Evolutionary conservation across 2,329 filamentous ascomycete species (phyloP).

Genomic region (Dryadomyces sulphureus): DNA sequence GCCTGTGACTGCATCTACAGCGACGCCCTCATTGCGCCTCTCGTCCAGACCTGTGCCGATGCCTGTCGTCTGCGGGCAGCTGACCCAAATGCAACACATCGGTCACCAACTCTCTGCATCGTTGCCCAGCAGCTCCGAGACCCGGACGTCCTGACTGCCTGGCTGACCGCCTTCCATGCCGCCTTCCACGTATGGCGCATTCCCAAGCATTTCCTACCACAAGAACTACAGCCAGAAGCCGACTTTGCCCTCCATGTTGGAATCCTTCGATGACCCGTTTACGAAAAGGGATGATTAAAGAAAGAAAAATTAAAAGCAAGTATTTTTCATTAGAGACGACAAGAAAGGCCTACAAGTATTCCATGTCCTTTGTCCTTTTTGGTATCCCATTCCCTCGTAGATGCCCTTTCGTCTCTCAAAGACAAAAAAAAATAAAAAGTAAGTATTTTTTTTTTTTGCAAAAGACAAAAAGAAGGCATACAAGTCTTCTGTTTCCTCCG

Average conservation of each 20-base stretch:
- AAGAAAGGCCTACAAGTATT: no score
- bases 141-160: slow-evolving; percentile 70
- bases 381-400: no score
- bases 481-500: no score
- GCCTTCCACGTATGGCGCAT: slow-evolving; percentile 66
- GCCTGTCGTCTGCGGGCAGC: slow-evolving; percentile 44
- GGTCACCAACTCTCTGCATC: slow-evolving; percentile 51
- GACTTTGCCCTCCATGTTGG: slow-evolving; percentile 79
- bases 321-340: no score
- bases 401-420: no score
- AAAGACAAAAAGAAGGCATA: no score
- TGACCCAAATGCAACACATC: not conserved
- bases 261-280: slow-evolving; percentile 35
- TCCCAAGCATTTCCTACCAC: slow-evolving; percentile 44
- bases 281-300: no score
- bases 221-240: slow-evolving; percentile 43
- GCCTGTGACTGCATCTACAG: slow-evolving; percentile 96
- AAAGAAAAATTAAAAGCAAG: no score
- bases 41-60: slow-evolving; percentile 70
- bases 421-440: no score
- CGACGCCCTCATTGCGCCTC: slow-evolving; percentile 64
- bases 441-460: no score
- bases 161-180: slow-evolving; percentile 53
- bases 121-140: slow-evolving; percentile 82
- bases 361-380: no score